These are phyloP conservation scores for Phytophthora macrochlamydospora DNA, from an alignment of 352 stramenopile genomes.

Conservation along the genomic window DNA sequence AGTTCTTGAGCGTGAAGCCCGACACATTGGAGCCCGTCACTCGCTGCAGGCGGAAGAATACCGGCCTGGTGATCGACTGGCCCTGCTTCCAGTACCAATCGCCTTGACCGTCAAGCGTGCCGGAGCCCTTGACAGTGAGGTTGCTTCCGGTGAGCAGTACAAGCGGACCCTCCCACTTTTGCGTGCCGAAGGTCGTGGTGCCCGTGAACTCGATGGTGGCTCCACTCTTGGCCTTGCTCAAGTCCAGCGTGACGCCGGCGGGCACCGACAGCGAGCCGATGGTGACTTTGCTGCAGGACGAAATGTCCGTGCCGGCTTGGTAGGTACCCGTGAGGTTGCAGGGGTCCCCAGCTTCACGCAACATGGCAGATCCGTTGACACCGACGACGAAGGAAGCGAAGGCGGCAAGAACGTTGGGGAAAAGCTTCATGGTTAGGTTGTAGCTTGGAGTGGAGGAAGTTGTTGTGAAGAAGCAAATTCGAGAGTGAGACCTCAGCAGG, in stretches of 20 bases:
- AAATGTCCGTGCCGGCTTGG: conserved; percentile 12
- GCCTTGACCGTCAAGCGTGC: conserved; percentile 30
- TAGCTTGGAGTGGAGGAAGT: neutral
- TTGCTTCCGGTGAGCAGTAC: conserved; percentile 22
- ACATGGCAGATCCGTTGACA: conserved; percentile 7
- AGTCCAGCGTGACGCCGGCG: conserved; percentile 39
- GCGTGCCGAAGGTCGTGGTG: conserved; percentile 40
- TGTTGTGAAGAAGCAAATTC: conserved; percentile 2
- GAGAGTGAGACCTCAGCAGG: neutral
- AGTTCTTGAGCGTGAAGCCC: conserved; percentile 42
- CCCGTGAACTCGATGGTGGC: conserved; percentile 40
- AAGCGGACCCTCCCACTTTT: conserved; percentile 38
- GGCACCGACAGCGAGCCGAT: conserved; percentile 30
- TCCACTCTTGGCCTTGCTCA: conserved; percentile 31
- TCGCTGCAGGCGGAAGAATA: neutral
- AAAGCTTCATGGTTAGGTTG: conserved; percentile 14
- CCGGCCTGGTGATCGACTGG: conserved; percentile 9
- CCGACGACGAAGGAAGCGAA: neutral
- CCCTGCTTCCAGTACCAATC: conserved; percentile 32
- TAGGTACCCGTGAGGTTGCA: conserved; percentile 31
- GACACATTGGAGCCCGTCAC: conserved; percentile 25
- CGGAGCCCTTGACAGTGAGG: conserved; percentile 21
- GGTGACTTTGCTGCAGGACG: conserved; percentile 17
- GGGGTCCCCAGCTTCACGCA: conserved; percentile 2
- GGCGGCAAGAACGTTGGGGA: conserved; percentile 1